Base-by-base conservation (phyloP, 805 yeast genomes). In the Suhomyces sp. region DNA sequence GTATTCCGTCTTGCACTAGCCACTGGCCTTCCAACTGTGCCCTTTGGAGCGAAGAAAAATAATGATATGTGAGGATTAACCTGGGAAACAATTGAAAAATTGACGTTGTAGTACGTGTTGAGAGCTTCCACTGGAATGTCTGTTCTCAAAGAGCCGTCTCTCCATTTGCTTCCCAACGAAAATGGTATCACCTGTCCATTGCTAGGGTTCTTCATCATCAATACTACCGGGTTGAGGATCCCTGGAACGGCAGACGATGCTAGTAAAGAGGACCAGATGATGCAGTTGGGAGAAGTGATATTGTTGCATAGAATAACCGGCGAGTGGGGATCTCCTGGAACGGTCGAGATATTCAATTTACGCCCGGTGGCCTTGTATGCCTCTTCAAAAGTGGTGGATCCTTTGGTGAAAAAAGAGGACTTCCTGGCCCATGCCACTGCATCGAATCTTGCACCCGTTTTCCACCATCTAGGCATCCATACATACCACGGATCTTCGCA, bases 221-320 rank as follows among this genome's bases (percentile, higher is more conserved):
- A 69, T 13, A 86, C 90, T 19, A 88, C 92, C 0, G 96, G 96
- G 56, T 86, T 85, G 52, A 88, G 69, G 12, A 88, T 85, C 0
- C 94, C 94, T 0, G 96, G 96, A 6, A 88, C 94, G 0, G 94
- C 94, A 5, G 90, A 81, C 3, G 90, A 85, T 0, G 94, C 94
- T 41, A 88, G 69, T 53, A 88, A 69, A 0, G 91, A 73, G 2
- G 89, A 83, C 94, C 94, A 88, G n/a, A 88, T 84, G 13, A 87
- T 83, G 66, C 93, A 87, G 64, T 86, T 79, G 9, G 94, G 94
- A 13, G 92, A 81, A 0, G 94, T 88, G 54, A 87, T 79, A 60
- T 85, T 82, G 60, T 88, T 88, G 64, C 93, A 86, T 47, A 88
- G 70, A 61, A 88, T 87, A 2, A 85, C 91, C 0, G 96, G 94